Conservation (phyloP, 2,329 filamentous ascomycete species). For the Cucurbitaria berberidis region DNA sequence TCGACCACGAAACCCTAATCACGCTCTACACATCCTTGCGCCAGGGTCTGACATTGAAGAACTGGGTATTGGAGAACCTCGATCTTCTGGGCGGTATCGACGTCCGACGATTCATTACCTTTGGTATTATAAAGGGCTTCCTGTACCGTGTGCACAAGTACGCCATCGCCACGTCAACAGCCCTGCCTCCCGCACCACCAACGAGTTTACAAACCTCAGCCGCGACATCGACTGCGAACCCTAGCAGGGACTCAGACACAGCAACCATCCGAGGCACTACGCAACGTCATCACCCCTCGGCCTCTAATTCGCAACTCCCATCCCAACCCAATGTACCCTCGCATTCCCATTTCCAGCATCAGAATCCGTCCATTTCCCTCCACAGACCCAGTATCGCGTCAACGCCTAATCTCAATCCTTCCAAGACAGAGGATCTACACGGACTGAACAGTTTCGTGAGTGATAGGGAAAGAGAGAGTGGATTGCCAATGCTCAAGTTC, state of each 20-base stretch:
- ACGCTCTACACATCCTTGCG: slow-evolving; percentile 85
- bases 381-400: slow-evolving; percentile 27
- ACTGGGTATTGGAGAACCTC: slow-evolving; percentile 81
- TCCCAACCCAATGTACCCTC: slow-evolving; percentile 12
- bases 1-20: slow-evolving; percentile 61
- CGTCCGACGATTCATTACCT: slow-evolving; percentile 89
- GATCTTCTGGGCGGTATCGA: slow-evolving; percentile 79
- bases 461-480: slow-evolving; percentile 23
- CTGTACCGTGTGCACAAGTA: slow-evolving; percentile 94
- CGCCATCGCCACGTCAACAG: slow-evolving; percentile 62
- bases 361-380: slow-evolving; percentile 24
- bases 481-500: slow-evolving; percentile 65
- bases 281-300: slow-evolving; percentile 11
- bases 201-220: slow-evolving; percentile 31
- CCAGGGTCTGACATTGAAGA: slow-evolving; percentile 81
- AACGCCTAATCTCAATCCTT: slow-evolving; percentile 9
- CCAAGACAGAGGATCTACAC: slow-evolving; percentile 15
- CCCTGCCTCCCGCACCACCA: slow-evolving; percentile 34
- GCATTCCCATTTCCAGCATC: slow-evolving; percentile 16
- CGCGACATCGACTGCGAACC: slow-evolving; percentile 18
- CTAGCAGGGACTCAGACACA: slow-evolving; percentile 25
- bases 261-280: slow-evolving; percentile 23
- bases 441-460: slow-evolving; percentile 21
- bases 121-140: slow-evolving; percentile 93
- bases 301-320: slow-evolving; percentile 5